These are phyloP conservation scores for Pyronema omphalodes DNA, from an alignment of 495 filamentous ascomycete species.

Conservation along the genomic window DNA sequence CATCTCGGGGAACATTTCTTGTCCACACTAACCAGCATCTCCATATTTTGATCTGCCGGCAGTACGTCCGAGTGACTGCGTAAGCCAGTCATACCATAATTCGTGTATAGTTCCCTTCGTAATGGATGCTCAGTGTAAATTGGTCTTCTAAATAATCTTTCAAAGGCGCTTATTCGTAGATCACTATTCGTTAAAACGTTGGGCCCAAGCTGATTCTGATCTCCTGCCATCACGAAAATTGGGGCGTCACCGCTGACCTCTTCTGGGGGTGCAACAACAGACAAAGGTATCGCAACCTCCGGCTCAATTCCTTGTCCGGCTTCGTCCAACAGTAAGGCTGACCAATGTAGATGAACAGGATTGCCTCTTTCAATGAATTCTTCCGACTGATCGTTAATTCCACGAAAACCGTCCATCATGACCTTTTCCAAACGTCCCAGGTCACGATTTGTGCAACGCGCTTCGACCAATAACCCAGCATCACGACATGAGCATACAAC, in stretches of 20 bases:
- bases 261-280: conserved; percentile 33
- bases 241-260: conserved; percentile 25
- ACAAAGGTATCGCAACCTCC: conserved; percentile 32
- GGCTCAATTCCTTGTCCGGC: conserved; percentile 40
- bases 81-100: not conserved
- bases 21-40: not conserved
- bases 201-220: conserved; percentile 33
- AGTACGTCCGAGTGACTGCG: not conserved
- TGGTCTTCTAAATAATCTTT: conserved; percentile 30
- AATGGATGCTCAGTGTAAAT: conserved; percentile 35
- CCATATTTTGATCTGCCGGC: not conserved
- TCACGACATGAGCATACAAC: conserved; percentile 35
- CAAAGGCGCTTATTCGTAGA: conserved; percentile 33
- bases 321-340: conserved; percentile 37
- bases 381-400: conserved; percentile 13
- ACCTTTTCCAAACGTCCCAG: conserved; percentile 24
- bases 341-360: conserved; percentile 31
- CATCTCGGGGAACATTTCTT: not conserved
- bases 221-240: conserved; percentile 38
- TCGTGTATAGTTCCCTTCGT: conserved; percentile 20
- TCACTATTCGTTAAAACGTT: not conserved
- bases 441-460: conserved; percentile 33
- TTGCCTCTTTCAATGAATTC: conserved; percentile 20
- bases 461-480: conserved; percentile 32
- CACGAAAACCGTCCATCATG: conserved; percentile 20